Percentiles rank a stretch among this genome's conserved stretches.
Conservation (phyloP, 2,329 filamentous ascomycete species). For the Raffaelea arxii region DNA sequence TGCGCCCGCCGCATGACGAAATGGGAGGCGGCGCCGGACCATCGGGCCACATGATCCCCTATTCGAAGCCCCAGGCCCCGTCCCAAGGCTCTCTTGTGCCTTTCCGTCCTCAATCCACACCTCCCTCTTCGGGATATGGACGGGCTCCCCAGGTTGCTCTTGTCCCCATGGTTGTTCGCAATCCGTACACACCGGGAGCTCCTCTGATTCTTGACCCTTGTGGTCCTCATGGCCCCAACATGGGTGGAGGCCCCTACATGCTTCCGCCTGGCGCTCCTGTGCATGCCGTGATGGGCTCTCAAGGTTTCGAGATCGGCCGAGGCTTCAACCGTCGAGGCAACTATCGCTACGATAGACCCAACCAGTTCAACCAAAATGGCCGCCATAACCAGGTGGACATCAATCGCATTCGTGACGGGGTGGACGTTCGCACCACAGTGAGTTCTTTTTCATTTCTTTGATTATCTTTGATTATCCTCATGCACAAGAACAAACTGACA, state of each 20-base stretch:
- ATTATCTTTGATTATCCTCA: background rate
- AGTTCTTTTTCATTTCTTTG: conserved; percentile 17
- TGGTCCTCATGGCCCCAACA: conserved; percentile 18
- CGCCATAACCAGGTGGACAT: conserved; percentile 56
- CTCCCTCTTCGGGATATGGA: conserved; percentile 14
- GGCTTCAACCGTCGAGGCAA: conserved; percentile 38
- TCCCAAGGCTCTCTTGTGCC: conserved; percentile 1
- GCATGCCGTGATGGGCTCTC: conserved; percentile 1
- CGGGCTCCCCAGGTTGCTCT: conserved; percentile 23
- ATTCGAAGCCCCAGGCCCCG: conserved; percentile 1
- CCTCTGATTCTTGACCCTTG: conserved; percentile 25
- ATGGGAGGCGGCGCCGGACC: no score
- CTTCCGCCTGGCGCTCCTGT: conserved; percentile 5
- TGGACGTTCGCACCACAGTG: conserved; percentile 68
- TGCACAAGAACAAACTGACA: conserved; percentile 3
- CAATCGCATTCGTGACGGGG: conserved; percentile 50
- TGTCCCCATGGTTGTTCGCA: conserved; percentile 26
- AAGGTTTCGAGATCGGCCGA: conserved; percentile 26
- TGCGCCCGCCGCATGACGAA: conserved; percentile 8
- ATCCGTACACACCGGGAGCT: conserved; percentile 18
- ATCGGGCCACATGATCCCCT: no score
- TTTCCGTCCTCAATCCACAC: conserved; percentile 8
- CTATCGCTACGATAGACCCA: conserved; percentile 33
- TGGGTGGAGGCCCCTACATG: conserved; percentile 10
- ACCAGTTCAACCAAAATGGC: conserved; percentile 36